Percentiles rank a stretch among this genome's conserved stretches.
phyloP scores from a whole-genome alignment of 75 land plant genomes.

The Cryptomeria japonica region DNA sequence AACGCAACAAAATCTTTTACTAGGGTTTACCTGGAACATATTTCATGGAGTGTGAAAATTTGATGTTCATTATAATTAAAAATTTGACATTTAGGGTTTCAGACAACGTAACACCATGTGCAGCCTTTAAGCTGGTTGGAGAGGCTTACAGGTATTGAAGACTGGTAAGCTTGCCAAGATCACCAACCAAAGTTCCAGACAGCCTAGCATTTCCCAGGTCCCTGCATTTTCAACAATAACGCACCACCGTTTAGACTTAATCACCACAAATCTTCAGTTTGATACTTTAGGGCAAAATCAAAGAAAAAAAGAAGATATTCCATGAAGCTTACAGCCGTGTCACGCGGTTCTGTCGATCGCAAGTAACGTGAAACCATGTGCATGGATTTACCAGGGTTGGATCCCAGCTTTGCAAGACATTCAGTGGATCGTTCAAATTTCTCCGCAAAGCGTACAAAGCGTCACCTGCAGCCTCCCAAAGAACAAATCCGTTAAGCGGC shows the following conservation, averaged over 20 bases:
- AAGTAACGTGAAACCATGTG: constrained; percentile 81
- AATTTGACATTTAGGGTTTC: too few relatives aligned
- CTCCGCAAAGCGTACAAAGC: constrained; percentile 66
- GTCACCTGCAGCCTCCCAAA: constrained; percentile 33
- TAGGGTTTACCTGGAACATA: not conserved
- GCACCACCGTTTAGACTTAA: not conserved
- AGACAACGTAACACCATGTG: not conserved
- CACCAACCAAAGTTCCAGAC: constrained; percentile 55
- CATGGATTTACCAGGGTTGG: constrained; percentile 92
- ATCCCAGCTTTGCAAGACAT: constrained; percentile 94
- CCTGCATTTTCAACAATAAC: constrained; percentile 16
- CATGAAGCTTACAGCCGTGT: constrained; percentile 44
- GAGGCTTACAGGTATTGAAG: constrained; percentile 68
- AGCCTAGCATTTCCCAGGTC: constrained; percentile 65
- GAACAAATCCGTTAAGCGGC: too few relatives aligned
- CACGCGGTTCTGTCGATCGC: constrained; percentile 47
- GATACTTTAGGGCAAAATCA: not conserved
- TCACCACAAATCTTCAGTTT: too few relatives aligned
- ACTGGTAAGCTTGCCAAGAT: constrained; percentile 45
- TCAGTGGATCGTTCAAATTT: constrained; percentile 68
- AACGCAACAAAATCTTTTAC: not conserved
- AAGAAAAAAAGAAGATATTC: not conserved
- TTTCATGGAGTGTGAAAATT: not conserved
- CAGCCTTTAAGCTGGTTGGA: not conserved
- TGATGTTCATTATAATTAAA: not conserved